phyloP scores from a whole-genome alignment of 345 rosid species.

The Xanthoceras sorbifolium region DNA sequence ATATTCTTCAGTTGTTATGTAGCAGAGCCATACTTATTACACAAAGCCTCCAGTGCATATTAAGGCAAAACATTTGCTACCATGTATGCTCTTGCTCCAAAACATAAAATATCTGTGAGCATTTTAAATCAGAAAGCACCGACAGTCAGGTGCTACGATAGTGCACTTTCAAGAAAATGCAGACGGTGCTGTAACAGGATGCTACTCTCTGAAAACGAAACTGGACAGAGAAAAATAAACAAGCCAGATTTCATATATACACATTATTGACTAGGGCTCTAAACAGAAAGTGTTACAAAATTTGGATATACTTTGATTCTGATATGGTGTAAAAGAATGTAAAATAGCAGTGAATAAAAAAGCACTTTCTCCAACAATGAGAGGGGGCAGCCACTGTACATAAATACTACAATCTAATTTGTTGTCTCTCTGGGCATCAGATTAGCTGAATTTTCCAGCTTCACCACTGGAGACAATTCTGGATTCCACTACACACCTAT shows the following conservation, averaged over 20 bases:
- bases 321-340: conserved; percentile 2
- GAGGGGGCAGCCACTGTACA: conserved; percentile 7
- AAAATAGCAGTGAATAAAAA: conserved; percentile 1
- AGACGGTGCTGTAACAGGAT: neutral
- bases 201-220: neutral
- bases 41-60: too few species aligned
- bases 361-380: conserved; percentile 13
- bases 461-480: conserved; percentile 4
- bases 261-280: neutral
- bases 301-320: conserved; percentile 19
- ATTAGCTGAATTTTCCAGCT: conserved; percentile 25
- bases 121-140: neutral
- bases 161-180: neutral
- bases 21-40: too few species aligned
- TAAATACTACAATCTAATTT: conserved; percentile 5
- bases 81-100: neutral
- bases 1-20: too few species aligned
- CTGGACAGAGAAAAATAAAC: neutral
- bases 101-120: neutral
- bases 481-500: conserved; percentile 15
- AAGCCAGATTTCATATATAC: neutral
- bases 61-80: neutral
- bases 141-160: neutral
- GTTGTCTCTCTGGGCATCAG: conserved; percentile 21
- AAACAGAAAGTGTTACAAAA: neutral